Evolutionary conservation across 2,329 filamentous ascomycete species (phyloP).

Genomic region (Podosphaera xanthii): DNA sequence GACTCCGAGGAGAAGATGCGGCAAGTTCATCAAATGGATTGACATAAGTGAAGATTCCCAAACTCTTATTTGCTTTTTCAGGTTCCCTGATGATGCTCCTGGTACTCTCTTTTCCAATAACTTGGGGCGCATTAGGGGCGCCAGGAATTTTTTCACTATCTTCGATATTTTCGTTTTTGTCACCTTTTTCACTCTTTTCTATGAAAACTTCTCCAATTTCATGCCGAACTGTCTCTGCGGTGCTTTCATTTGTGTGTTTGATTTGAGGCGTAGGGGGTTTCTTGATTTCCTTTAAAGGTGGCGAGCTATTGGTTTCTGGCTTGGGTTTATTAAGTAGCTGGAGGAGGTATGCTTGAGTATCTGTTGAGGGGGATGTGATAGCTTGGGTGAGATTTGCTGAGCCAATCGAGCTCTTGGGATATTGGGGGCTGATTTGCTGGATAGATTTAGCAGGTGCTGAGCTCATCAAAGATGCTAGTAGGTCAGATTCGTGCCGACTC

Average conservation of each 20-base stretch:
- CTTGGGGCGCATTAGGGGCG: slow-evolving; percentile 1
- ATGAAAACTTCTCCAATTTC: slow-evolving; percentile 22
- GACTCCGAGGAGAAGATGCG: slow-evolving; percentile 39
- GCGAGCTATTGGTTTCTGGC: slow-evolving; percentile 18
- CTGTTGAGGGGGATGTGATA: slow-evolving; percentile 30
- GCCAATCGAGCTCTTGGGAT: slow-evolving; percentile 10
- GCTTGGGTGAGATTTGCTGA: slow-evolving; percentile 18
- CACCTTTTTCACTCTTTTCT: slow-evolving; percentile 17
- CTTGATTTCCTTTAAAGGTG: slow-evolving; percentile 11
- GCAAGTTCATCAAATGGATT: slow-evolving; percentile 51
- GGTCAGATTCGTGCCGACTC: slow-evolving; percentile 10
- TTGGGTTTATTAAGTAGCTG: slow-evolving; percentile 65
- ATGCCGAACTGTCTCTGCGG: slow-evolving; percentile 19
- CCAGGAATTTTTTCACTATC: too few relatives aligned
- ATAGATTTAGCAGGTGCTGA: slow-evolving; percentile 9
- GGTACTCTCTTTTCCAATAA: slow-evolving; percentile 9
- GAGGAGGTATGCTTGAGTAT: slow-evolving; percentile 69
- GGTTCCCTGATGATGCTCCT: slow-evolving; percentile 7
- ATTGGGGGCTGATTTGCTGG: slow-evolving; percentile 10
- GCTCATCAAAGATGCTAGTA: slow-evolving; percentile 16
- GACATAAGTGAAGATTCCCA: slow-evolving; percentile 38
- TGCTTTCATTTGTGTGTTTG: slow-evolving; percentile 17
- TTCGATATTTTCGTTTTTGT: slow-evolving; percentile 6
- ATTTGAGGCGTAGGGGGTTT: slow-evolving; percentile 18
- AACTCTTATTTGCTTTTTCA: slow-evolving; percentile 6